phyloP scores from a whole-genome alignment of 306 rosid species.

The Dalbergia oliveri region DNA sequence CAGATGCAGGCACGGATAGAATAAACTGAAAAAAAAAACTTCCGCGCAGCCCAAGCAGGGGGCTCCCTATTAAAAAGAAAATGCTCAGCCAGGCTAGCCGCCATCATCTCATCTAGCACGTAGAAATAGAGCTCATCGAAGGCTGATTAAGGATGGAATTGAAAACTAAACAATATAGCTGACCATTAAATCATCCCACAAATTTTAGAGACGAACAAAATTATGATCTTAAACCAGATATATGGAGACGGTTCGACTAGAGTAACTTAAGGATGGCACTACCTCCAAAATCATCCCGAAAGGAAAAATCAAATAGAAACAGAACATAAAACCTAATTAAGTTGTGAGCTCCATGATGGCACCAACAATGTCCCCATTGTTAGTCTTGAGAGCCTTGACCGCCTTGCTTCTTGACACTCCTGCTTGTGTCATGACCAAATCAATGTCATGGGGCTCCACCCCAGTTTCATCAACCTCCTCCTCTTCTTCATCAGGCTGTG shows the following conservation, averaged over 20 bases:
- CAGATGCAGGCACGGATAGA: background rate
- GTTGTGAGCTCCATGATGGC: conserved; percentile 96
- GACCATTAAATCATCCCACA: conserved; percentile 32
- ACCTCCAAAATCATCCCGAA: conserved; percentile 45
- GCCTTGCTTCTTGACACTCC: conserved; percentile 91
- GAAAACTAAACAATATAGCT: conserved; percentile 22
- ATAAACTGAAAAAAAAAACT: background rate
- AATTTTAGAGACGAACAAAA: conserved; percentile 43
- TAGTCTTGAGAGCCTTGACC: conserved; percentile 88
- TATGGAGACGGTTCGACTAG: conserved; percentile 44
- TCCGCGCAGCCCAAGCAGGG: background rate
- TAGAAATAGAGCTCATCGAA: conserved; percentile 26
- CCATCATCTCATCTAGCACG: background rate
- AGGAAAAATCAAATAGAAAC: conserved; percentile 25
- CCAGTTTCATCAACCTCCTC: conserved; percentile 82
- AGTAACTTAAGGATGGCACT: conserved; percentile 39
- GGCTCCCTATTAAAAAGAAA: background rate
- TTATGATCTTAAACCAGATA: conserved; percentile 47
- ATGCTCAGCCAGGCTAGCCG: background rate
- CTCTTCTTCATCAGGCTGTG: conserved; percentile 71
- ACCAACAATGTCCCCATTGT: conserved; percentile 82
- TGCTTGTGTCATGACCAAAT: conserved; percentile 92
- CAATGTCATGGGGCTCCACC: conserved; percentile 82
- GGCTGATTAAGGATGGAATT: conserved; percentile 4
- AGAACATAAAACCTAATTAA: conserved; percentile 44